Conservation (phyloP, 352 stramenopile genomes). For the Albugo laibachii region DNA sequence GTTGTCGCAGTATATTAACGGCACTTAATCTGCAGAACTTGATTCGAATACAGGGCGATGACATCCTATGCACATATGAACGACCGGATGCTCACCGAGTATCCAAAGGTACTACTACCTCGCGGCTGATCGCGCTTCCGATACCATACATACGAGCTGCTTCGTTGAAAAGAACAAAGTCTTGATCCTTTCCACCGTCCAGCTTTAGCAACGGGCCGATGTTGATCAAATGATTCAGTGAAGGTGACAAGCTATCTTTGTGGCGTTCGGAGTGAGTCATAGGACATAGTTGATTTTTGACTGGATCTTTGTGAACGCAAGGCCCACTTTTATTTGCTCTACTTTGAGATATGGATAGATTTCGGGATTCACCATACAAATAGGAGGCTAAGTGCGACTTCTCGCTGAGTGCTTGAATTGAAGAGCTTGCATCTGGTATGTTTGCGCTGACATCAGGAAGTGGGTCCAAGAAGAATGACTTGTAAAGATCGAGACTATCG, state of each 20-base stretch:
- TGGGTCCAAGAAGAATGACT: slow-evolving; percentile 61
- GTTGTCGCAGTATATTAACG: no score
- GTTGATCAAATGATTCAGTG: slow-evolving; percentile 18
- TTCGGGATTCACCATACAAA: slow-evolving; percentile 13
- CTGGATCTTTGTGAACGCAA: not conserved
- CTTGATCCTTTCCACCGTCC: slow-evolving; percentile 52
- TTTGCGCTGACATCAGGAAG: slow-evolving; percentile 38
- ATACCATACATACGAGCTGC: slow-evolving; percentile 43
- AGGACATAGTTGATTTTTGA: not conserved
- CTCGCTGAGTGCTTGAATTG: slow-evolving; percentile 1
- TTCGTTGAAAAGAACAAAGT: slow-evolving; percentile 74
- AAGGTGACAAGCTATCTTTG: no score
- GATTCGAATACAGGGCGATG: no score
- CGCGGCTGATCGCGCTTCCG: slow-evolving; percentile 55
- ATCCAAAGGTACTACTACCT: slow-evolving; percentile 54
- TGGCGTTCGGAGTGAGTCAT: not conserved
- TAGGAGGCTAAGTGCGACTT: no score
- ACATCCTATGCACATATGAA: no score
- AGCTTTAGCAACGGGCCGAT: slow-evolving; percentile 60
- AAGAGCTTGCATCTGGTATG: not conserved
- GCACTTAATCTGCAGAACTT: no score
- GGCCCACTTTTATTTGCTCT: no score
- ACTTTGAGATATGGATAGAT: slow-evolving; percentile 8
- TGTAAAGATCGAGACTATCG: slow-evolving; percentile 58
- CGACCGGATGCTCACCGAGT: no score